Base-by-base conservation (phyloP, 257 asterid genomes). In the Solanum dulcamara region DNA sequence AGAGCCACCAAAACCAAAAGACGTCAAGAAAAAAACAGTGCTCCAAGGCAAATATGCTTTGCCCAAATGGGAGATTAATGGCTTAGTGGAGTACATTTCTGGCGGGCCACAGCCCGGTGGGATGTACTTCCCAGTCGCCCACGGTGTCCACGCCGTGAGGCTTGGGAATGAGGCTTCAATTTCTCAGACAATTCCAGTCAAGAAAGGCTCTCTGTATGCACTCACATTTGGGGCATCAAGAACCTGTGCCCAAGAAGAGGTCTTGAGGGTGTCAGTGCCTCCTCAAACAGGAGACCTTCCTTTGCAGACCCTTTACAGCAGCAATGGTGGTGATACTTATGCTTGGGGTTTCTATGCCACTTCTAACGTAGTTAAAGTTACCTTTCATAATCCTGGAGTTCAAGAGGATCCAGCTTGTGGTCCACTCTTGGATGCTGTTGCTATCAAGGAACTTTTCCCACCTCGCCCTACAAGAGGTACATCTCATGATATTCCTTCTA, bases 81-180 rank as follows among this genome's bases (percentile, higher is more conserved):
- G 99, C 55, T 33, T 86, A 2, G 98, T 95, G 10, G 97, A 96
- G 90, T 96, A 95, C 92, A 92, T 96, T 87, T 92, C 93, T 50
- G 95, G 98, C 33, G 99, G 99, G 37, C 98, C 98, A 0, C 99
- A 96, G 89, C 97, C 98, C 24, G 96, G 97, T 4, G 98, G 98
- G 4, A 96, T 94, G 99, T 96, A 77, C 96, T 96, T 96, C 81
- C 67, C 91, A 2, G 98, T 95, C 4, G 92, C 96, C 0, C 97
- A 95, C 80, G 99, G 99, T 1, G 89, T 92, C 85, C 99, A 95
- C 35, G 99, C 98, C 12, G 91, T 93, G 10, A 96, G 97, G 89
- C 97, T 96, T 1, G 99, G 98, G 7, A 94, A 93, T 85, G 97
- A 94, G 87, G 99, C 99, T 66, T 87, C 95, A 15, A 87, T 95